Evolutionary conservation across 371 early-diverging fungal species (phyloP).

Genomic region (Actinomucor elegans): DNA sequence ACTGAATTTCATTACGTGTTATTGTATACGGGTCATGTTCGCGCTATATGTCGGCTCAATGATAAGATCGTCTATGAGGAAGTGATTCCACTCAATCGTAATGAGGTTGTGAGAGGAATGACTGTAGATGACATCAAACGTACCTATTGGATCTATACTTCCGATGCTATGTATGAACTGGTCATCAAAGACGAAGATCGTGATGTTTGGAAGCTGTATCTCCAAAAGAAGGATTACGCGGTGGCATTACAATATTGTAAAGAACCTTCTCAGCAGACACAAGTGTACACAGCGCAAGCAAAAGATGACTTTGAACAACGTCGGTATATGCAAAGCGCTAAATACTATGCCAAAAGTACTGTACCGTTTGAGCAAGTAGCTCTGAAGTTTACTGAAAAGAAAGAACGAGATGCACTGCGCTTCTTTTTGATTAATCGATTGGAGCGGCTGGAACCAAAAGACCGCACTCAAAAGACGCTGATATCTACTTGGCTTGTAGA

Average conservation of each 20-base stretch:
- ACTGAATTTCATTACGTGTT: conserved; percentile 90
- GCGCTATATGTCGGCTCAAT: conserved; percentile 79
- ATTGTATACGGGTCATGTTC: conserved; percentile 70
- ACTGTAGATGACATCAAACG: conserved; percentile 73
- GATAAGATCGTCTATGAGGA: conserved; percentile 83
- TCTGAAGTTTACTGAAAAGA: conserved; percentile 75
- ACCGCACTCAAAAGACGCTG: conserved; percentile 78
- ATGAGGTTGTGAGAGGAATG: conserved; percentile 64
- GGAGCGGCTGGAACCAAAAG: conserved; percentile 58
- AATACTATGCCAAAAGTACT: conserved; percentile 80
- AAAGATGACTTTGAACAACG: conserved; percentile 78
- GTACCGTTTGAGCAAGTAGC: conserved; percentile 86
- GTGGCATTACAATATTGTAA: conserved; percentile 76
- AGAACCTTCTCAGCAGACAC: conserved; percentile 73
- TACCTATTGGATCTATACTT: conserved; percentile 90
- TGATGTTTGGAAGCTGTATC: conserved; percentile 88
- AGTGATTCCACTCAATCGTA: conserved; percentile 55
- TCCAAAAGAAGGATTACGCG: conserved; percentile 74
- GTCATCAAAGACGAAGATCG: conserved; percentile 87
- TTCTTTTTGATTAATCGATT: conserved; percentile 72
- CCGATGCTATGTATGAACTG: conserved; percentile 78
- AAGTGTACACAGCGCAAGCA: conserved; percentile 81
- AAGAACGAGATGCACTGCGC: conserved; percentile 64
- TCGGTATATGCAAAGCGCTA: conserved; percentile 76
- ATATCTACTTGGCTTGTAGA: conserved; percentile 90